Base-by-base conservation (phyloP, 164 flowering plant genomes). In the Vitis riparia region DNA sequence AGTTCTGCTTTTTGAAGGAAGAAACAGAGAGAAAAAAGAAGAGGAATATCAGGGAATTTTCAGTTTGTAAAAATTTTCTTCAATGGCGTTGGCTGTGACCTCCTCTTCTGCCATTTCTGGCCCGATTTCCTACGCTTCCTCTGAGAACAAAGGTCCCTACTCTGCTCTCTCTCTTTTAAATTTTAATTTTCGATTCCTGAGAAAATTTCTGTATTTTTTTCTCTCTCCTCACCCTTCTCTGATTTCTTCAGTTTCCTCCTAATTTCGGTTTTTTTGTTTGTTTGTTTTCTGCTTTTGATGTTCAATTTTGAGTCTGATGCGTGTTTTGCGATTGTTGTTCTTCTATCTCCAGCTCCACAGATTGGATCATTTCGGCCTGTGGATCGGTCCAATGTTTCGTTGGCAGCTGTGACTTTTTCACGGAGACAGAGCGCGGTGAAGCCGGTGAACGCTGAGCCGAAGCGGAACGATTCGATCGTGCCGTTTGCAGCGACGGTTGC, bases 361-460 rank as follows among this genome's bases (percentile, higher is more conserved):
- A 69, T 85, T 27, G 77, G 85, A 23, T 69, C 83, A 0, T 69
- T 77, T 56, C 79, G 81, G 73, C 68, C 77, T 32, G 65, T 68
- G 68, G 91, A 85, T 68, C 67, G 81, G 64, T 6, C 78, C 11
- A 59, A 51, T 9, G 19, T 58, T 7, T 71, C 73, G 5, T 58
- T 69, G 51, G 19, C 67, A 32, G 44, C 73, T 9, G 49, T 67
- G 65, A 81, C 65, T 70, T 27, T 76, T 0, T 74, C 84, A 3
- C 74, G 77, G 56, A 76, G 89, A 71, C 81, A 88, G 37, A 29
- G 60, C 30, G 62, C 73, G 17, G 85, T 84, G 19, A 82, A 69
- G 66, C 80, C 92, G 3, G 62, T 85, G 11, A 75, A 79, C 69
- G 92, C 90, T 0, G 91, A 84, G 73, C 73, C 84, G 9, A 89